Percentiles rank a stretch among this genome's conserved stretches.
Evolutionary conservation across 2,329 filamentous ascomycete genomes (phyloP).

Genomic region (Talaromyces albobiverticillius): DNA sequence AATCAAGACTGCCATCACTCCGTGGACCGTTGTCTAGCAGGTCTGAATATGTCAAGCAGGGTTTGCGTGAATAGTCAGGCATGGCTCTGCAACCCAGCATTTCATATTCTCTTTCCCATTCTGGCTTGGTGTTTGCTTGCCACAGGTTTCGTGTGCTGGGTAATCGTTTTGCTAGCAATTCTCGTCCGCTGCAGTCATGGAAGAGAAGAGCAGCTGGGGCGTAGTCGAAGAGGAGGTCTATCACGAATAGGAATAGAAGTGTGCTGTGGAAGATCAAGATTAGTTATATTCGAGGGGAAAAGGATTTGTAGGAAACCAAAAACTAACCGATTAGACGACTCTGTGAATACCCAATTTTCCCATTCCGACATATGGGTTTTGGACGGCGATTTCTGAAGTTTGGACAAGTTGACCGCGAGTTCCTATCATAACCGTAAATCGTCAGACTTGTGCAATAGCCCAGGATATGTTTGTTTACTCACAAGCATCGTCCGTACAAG

Average conservation of each 20-base stretch:
- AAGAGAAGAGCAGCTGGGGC: constrained; percentile 1
- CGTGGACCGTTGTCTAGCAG: neutral
- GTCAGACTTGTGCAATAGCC: too few relatives aligned
- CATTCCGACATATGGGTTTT: neutral
- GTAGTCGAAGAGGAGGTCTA: neutral
- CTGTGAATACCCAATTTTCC: constrained; percentile 5
- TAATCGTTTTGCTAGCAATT: neutral
- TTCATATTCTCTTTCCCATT: constrained; percentile 2
- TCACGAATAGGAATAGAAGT: neutral
- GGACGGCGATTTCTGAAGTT: neutral
- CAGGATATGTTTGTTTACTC: neutral
- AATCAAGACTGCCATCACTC: constrained; percentile 4
- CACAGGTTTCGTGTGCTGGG: constrained; percentile 6
- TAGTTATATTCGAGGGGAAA: neutral
- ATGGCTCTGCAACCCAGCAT: neutral
- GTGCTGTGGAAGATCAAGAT: neutral
- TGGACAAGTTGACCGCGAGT: neutral
- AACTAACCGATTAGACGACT: constrained; percentile 1
- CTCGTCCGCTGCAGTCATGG: neutral
- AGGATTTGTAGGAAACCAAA: neutral
- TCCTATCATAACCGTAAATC: neutral
- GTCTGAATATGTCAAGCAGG: constrained; percentile 5
- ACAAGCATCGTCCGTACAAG: constrained; percentile 9
- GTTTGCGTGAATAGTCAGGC: neutral
- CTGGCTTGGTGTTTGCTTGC: neutral